Evolutionary conservation across 139 green algal genomes (phyloP).

Genomic region (Chlorella ohadii): DNA sequence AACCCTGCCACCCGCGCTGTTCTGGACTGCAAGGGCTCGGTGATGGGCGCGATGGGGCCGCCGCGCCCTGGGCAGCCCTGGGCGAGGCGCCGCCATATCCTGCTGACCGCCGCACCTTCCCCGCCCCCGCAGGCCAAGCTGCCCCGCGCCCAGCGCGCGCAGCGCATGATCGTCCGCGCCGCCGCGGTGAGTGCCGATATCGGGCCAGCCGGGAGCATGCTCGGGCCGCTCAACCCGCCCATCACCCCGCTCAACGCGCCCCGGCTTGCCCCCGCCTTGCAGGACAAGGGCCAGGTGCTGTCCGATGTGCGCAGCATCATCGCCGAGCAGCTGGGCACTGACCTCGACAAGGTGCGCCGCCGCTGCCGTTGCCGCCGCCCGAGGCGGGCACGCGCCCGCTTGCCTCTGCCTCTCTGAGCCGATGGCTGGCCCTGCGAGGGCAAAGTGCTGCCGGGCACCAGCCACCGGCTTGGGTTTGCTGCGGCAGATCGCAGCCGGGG

Average conservation of each 20-base stretch:
- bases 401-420: too few relatives aligned
- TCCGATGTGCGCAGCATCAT: conserved; percentile 92
- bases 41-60: too few relatives aligned
- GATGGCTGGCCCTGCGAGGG: too few relatives aligned
- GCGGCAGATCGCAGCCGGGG: background rate
- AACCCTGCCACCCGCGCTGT: too few relatives aligned
- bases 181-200: conserved; percentile 26
- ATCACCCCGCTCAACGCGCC: background rate
- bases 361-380: background rate
- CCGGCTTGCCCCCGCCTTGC: background rate
- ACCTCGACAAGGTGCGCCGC: conserved; percentile 75
- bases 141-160: conserved; percentile 42
- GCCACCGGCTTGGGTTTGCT: background rate
- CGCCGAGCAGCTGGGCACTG: conserved; percentile 92
- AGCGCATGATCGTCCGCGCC: conserved; percentile 36
- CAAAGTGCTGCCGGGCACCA: background rate
- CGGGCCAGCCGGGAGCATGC: background rate
- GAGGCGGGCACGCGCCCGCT: too few relatives aligned
- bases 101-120: background rate
- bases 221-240: background rate
- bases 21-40: too few relatives aligned
- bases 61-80: too few relatives aligned
- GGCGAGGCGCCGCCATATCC: background rate
- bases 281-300: conserved; percentile 88
- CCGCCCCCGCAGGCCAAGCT: conserved; percentile 41